Conservation (phyloP, 768 basidiomycete genomes). For the Agaricus bisporus region DNA sequence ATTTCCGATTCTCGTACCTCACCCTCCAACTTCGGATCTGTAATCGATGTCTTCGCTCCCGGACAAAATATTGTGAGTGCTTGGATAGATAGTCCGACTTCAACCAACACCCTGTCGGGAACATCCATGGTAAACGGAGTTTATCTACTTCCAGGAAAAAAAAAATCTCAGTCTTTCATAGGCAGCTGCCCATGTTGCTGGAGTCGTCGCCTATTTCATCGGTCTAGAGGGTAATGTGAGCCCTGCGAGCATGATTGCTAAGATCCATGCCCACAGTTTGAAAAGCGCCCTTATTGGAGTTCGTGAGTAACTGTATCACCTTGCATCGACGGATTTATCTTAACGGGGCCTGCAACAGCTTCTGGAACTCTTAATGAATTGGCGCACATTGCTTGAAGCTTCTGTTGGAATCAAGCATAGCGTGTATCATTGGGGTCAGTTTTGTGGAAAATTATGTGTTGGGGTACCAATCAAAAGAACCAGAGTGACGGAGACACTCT, state of each 20-base stretch:
- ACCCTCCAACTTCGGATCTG: constrained; percentile 30
- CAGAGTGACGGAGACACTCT: no score
- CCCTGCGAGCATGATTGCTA: constrained; percentile 25
- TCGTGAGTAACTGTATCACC: constrained; percentile 16
- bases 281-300: constrained; percentile 25
- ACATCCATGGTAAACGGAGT: constrained; percentile 20
- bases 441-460: no score
- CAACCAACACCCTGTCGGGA: constrained; percentile 19
- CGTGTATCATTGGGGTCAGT: no score
- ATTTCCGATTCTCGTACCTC: constrained; percentile 24
- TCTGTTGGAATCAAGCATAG: no score
- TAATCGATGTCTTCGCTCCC: constrained; percentile 30
- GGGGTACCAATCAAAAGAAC: no score
- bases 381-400: constrained; percentile 13
- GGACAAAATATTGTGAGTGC: constrained; percentile 22
- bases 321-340: not conserved
- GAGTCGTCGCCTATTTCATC: constrained; percentile 33
- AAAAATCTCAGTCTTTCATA: not conserved
- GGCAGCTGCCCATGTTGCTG: constrained; percentile 30
- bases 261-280: constrained; percentile 20
- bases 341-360: constrained; percentile 2
- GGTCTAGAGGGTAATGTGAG: constrained; percentile 23
- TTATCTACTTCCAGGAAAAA: not conserved
- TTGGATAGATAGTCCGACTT: constrained; percentile 21
- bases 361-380: constrained; percentile 15